These are phyloP conservation scores for Elsinoe australis DNA, from an alignment of 2,329 filamentous ascomycete species.

Conservation along the genomic window DNA sequence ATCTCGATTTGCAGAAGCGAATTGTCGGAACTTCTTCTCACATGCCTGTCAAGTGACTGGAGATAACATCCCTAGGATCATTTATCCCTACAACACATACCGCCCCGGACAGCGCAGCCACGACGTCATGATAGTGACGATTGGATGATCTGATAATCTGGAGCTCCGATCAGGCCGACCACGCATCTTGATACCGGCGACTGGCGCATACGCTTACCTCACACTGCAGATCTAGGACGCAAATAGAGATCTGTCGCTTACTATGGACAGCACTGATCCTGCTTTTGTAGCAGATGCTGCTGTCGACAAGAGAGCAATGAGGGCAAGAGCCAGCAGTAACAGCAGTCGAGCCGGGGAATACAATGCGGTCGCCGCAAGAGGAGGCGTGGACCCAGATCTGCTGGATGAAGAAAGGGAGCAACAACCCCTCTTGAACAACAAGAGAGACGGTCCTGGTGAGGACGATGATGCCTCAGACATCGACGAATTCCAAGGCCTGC, in stretches of 20 bases:
- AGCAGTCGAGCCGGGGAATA: slow-evolving; percentile 16
- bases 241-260: not conserved
- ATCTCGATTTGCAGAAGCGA: slow-evolving; percentile 13
- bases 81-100: too few species aligned
- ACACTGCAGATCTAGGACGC: not conserved
- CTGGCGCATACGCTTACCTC: slow-evolving; percentile 9
- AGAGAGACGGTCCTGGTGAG: slow-evolving; percentile 20
- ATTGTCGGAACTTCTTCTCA: slow-evolving; percentile 1
- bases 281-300: slow-evolving; percentile 30
- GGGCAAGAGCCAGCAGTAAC: slow-evolving; percentile 11
- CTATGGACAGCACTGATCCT: slow-evolving; percentile 26
- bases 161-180: not conserved
- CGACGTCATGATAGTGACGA: slow-evolving; percentile 8
- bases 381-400: slow-evolving; percentile 18
- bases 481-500: slow-evolving; percentile 51
- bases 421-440: slow-evolving; percentile 23
- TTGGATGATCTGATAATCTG: slow-evolving; percentile 11
- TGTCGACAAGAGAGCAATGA: slow-evolving; percentile 24
- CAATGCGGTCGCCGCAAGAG: slow-evolving; percentile 19
- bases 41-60: slow-evolving; percentile 8
- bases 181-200: not conserved
- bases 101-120: slow-evolving; percentile 2
- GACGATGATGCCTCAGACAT: slow-evolving; percentile 22
- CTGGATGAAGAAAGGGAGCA: slow-evolving; percentile 23
- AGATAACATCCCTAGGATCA: too few species aligned